A percentile compares a stretch with the other conserved stretches of the same genome.
Evolutionary conservation across 2,329 filamentous ascomycete genomes (phyloP).

Genomic region (Fusarium sp.): DNA sequence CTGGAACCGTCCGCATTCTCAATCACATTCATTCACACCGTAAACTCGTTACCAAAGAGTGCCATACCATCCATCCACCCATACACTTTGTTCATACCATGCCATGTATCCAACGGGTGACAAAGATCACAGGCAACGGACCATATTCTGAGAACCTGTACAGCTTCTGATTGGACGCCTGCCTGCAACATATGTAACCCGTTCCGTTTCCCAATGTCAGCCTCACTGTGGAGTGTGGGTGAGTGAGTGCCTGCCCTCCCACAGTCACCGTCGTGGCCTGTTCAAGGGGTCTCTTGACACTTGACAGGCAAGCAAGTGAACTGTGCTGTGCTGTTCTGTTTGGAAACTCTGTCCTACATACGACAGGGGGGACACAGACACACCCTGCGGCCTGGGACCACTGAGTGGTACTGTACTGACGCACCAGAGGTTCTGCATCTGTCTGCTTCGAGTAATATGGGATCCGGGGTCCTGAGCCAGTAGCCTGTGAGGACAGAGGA

Average conservation of each 20-base stretch:
- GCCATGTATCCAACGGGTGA: slow-evolving; percentile 41
- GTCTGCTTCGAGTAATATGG: slow-evolving; percentile 45
- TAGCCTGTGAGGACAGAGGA: slow-evolving; percentile 13
- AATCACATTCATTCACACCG: slow-evolving; percentile 22
- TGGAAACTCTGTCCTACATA: slow-evolving; percentile 17
- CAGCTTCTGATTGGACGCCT: slow-evolving; percentile 43
- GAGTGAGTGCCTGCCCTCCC: too few species aligned
- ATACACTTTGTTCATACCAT: too few species aligned
- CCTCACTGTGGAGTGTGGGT: slow-evolving; percentile 42
- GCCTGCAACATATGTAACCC: slow-evolving; percentile 25
- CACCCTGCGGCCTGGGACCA: slow-evolving; percentile 8
- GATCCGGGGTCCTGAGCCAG: slow-evolving; percentile 34
- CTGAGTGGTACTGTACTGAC: slow-evolving; percentile 44
- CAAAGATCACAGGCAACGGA: slow-evolving; percentile 41
- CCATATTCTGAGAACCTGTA: slow-evolving; percentile 33
- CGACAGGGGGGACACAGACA: slow-evolving; percentile 23
- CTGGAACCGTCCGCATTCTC: slow-evolving; percentile 9
- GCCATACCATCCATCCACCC: background rate
- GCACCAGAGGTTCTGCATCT: slow-evolving; percentile 40
- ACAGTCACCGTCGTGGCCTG: slow-evolving; percentile 35
- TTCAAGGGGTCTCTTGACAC: slow-evolving; percentile 38
- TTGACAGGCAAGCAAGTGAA: slow-evolving; percentile 15
- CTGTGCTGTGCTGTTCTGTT: slow-evolving; percentile 3
- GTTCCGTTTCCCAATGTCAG: slow-evolving; percentile 43
- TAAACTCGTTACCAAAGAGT: slow-evolving; percentile 26